phyloP scores from a whole-genome alignment of 495 filamentous ascomycete species.

The Penicillium daleae region DNA sequence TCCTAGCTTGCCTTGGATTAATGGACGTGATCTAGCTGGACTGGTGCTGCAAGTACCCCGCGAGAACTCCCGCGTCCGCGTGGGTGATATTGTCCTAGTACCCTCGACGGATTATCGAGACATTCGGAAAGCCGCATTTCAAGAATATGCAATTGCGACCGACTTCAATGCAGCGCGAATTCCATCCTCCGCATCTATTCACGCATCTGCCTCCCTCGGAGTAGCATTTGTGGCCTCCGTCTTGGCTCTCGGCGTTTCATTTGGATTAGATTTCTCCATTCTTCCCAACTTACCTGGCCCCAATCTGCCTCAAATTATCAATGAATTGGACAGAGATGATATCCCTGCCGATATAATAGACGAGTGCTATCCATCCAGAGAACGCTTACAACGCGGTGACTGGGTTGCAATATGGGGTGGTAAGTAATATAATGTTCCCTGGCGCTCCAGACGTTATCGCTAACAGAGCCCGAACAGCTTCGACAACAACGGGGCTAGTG shows the following conservation, averaged over 20 bases:
- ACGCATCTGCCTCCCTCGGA: constrained; percentile 61
- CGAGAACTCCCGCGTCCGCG: constrained; percentile 47
- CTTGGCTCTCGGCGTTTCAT: constrained; percentile 61
- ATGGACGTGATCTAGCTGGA: constrained; percentile 66
- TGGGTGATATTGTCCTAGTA: constrained; percentile 62
- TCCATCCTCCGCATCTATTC: constrained; percentile 48
- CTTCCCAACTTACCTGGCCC: constrained; percentile 50
- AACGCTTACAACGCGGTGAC: constrained; percentile 55
- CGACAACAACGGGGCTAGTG: constrained; percentile 63
- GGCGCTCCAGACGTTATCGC: background rate
- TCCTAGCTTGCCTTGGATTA: constrained; percentile 66
- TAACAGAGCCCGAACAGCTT: constrained; percentile 37
- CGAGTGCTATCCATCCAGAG: constrained; percentile 56
- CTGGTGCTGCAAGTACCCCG: constrained; percentile 54
- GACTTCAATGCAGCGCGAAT: constrained; percentile 66
- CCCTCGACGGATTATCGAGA: constrained; percentile 75
- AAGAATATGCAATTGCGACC: constrained; percentile 66
- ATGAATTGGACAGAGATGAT: constrained; percentile 34
- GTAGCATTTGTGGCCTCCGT: constrained; percentile 67
- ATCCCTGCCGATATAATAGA: constrained; percentile 56
- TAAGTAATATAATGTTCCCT: constrained; percentile 33
- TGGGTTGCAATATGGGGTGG: constrained; percentile 75
- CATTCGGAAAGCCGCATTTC: constrained; percentile 68
- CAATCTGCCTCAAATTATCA: constrained; percentile 52
- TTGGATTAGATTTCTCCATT: constrained; percentile 60